Conservation (phyloP, 495 filamentous ascomycete species). For the Neurospora sublineolata region DNA sequence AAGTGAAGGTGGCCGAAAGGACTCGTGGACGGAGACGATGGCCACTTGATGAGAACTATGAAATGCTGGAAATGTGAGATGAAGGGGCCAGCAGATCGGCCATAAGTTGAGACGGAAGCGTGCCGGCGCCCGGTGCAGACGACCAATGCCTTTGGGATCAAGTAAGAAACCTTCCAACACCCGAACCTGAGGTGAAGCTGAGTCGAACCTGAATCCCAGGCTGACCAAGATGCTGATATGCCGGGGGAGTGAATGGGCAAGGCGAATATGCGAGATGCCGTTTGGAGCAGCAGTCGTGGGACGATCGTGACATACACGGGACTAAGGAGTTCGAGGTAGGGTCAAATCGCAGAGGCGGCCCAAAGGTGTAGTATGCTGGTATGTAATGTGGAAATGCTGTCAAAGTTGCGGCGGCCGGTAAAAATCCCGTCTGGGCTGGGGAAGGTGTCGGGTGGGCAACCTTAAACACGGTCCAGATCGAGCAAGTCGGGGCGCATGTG, state of each 20-base stretch:
- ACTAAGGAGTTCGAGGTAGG: not conserved
- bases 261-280: not conserved
- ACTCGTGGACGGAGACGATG: not conserved
- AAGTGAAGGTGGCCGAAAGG: not conserved
- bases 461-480: slow-evolving; percentile 1
- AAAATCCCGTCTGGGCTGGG: not conserved
- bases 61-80: not conserved
- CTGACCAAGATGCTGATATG: not conserved
- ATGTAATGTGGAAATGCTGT: not conserved
- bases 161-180: not conserved
- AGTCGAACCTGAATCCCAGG: not conserved
- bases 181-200: not conserved
- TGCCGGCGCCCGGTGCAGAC: slow-evolving; percentile 16
- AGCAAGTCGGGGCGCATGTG: slow-evolving; percentile 10
- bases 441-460: slow-evolving; percentile 10
- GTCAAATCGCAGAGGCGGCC: not conserved
- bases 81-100: slow-evolving; percentile 16
- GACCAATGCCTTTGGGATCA: not conserved
- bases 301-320: not conserved
- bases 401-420: not conserved
- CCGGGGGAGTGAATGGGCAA: not conserved
- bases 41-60: not conserved
- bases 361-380: not conserved
- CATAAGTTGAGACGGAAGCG: slow-evolving; percentile 20
- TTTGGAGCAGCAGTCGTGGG: not conserved